Conservation (phyloP, 176 grass and related monocot genomes). For the Lolium multiflorum region DNA sequence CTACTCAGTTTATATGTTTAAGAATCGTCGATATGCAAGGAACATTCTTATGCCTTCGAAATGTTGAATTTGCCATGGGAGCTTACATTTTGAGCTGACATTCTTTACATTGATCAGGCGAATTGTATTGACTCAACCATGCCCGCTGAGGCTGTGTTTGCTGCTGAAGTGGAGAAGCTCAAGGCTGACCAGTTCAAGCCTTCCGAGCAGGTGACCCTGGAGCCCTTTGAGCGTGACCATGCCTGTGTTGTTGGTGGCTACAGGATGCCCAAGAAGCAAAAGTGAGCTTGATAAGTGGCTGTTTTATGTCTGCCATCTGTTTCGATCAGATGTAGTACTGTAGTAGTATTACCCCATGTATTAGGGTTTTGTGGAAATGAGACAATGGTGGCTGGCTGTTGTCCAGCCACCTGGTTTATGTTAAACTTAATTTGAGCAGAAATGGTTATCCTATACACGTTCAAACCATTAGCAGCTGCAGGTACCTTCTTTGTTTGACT, state of each 20-base stretch:
- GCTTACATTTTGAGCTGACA: neutral
- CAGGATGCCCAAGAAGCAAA: conserved; percentile 85
- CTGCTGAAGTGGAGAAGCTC: conserved; percentile 83
- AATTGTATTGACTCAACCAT: conserved; percentile 90
- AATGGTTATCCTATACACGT: too few species aligned
- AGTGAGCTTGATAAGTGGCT: conserved; percentile 35
- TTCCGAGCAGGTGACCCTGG: conserved; percentile 77
- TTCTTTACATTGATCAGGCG: conserved; percentile 28
- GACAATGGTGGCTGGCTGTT: too few species aligned
- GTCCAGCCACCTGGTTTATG: too few species aligned
- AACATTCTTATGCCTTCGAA: neutral
- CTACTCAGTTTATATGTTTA: neutral
- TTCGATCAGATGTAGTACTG: too few species aligned
- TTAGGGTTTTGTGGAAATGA: too few species aligned
- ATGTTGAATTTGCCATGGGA: neutral
- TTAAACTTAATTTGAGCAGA: too few species aligned
- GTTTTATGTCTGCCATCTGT: too few species aligned
- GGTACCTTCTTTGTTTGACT: too few species aligned
- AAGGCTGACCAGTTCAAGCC: conserved; percentile 92
- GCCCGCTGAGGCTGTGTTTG: conserved; percentile 74
- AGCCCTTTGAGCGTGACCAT: conserved; percentile 80
- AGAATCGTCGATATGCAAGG: neutral
- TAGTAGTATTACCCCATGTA: too few species aligned
- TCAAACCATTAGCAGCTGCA: too few species aligned
- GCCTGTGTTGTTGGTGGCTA: conserved; percentile 81